These are phyloP conservation scores for Daldinia vernicosa DNA, from an alignment of 495 filamentous ascomycete species.

Conservation along the genomic window DNA sequence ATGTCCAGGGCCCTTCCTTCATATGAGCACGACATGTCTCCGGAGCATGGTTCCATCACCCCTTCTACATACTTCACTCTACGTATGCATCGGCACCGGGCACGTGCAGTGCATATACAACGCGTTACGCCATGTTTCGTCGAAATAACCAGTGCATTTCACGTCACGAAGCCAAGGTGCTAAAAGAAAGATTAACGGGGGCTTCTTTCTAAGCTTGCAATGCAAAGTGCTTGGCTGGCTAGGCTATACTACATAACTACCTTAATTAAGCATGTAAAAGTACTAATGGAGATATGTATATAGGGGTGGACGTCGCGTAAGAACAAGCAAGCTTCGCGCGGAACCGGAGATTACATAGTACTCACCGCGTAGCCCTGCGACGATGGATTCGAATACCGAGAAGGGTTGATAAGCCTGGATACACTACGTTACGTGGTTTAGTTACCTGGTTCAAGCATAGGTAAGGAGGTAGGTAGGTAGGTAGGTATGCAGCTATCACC, in stretches of 20 bases:
- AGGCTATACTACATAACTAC: no score
- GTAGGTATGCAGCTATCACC: slow-evolving; percentile 37
- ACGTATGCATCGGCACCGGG: not conserved
- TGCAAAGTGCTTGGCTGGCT: not conserved
- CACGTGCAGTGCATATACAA: not conserved
- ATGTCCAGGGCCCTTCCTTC: not conserved
- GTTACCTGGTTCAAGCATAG: slow-evolving; percentile 13
- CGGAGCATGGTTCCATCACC: not conserved
- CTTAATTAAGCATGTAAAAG: no score
- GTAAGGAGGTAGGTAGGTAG: no score
- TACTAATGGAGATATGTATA: not conserved
- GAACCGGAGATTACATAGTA: slow-evolving; percentile 25
- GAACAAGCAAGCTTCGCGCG: not conserved
- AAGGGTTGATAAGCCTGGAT: slow-evolving; percentile 20
- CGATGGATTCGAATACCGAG: not conserved
- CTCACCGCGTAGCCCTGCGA: slow-evolving; percentile 6
- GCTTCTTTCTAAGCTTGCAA: not conserved
- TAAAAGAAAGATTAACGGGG: not conserved
- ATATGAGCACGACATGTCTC: not conserved
- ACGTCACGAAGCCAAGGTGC: not conserved
- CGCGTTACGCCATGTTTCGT: not conserved
- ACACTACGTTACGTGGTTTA: slow-evolving; percentile 41
- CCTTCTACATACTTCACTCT: not conserved
- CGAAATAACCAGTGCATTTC: not conserved
- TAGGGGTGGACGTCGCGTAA: not conserved